phyloP scores from a whole-genome alignment of 768 basidiomycete species.

The Boletus rubroflammeus region DNA sequence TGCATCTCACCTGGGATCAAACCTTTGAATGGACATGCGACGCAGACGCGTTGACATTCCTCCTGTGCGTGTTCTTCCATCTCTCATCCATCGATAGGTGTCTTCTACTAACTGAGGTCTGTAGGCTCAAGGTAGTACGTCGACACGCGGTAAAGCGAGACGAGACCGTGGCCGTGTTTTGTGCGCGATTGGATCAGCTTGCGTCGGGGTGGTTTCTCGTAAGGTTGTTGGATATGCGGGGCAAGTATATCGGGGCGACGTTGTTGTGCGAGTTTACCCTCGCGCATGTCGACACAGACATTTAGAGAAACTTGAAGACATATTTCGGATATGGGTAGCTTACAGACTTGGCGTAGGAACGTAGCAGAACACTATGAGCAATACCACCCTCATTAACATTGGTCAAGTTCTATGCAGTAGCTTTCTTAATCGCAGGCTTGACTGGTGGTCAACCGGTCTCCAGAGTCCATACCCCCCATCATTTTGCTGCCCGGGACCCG shows the following conservation, averaged over 20 bases:
- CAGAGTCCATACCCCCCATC: no score
- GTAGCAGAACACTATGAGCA: not conserved
- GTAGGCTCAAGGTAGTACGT: constrained; percentile 13
- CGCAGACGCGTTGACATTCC: constrained; percentile 48
- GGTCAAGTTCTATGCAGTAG: not conserved
- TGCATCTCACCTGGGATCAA: constrained; percentile 41
- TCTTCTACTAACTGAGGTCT: not conserved
- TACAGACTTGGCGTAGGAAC: no score
- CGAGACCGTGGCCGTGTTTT: constrained; percentile 48
- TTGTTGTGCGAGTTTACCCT: constrained; percentile 29
- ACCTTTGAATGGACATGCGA: constrained; percentile 49
- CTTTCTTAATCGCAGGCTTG: no score
- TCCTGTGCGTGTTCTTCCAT: constrained; percentile 37
- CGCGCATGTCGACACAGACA: not conserved
- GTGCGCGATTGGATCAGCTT: constrained; percentile 47
- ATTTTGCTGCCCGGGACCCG: no score
- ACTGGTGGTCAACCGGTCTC: no score
- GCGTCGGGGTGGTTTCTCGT: constrained; percentile 47
- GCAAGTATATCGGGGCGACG: constrained; percentile 37
- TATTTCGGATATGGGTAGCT: not conserved
- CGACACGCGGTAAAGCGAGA: constrained; percentile 43
- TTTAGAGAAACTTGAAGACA: not conserved
- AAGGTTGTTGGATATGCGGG: constrained; percentile 47
- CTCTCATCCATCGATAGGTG: not conserved
- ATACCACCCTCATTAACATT: not conserved